Conservation (phyloP, 2,329 filamentous ascomycete species). For the Byssothecium circinans region DNA sequence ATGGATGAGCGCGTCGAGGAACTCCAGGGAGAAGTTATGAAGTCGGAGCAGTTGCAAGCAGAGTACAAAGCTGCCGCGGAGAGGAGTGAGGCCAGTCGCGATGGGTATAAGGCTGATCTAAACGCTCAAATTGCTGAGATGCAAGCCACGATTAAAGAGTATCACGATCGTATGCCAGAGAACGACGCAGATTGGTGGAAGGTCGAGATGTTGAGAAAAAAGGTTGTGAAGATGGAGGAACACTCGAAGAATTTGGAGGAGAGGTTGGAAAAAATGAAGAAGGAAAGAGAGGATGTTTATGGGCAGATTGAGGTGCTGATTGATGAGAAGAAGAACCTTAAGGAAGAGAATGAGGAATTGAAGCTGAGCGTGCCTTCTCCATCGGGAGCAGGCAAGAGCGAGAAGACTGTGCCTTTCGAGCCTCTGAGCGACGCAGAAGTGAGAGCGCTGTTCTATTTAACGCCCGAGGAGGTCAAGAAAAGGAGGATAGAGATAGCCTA, state of each 20-base stretch:
- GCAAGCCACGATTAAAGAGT: background rate
- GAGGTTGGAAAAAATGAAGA: background rate
- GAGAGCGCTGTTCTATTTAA: background rate
- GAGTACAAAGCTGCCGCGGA: background rate
- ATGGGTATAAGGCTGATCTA: background rate
- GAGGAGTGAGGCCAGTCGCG: background rate
- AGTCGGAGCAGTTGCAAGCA: background rate
- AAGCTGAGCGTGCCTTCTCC: background rate
- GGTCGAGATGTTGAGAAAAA: background rate
- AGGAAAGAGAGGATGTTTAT: background rate
- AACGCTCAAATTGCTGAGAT: background rate
- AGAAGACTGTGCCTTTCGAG: too few species aligned
- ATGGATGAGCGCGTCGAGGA: background rate
- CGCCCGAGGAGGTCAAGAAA: background rate
- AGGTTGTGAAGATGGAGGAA: background rate
- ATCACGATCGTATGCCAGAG: background rate
- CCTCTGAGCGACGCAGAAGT: background rate
- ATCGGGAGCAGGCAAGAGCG: background rate
- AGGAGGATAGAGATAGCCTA: background rate
- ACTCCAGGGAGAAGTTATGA: background rate
- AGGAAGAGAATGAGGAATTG: background rate
- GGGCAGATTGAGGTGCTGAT: background rate
- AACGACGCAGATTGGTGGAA: background rate
- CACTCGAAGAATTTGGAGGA: background rate
- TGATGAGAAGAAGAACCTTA: background rate